phyloP scores from a whole-genome alignment of 345 rosid species.

The Noccaea caerulescens region DNA sequence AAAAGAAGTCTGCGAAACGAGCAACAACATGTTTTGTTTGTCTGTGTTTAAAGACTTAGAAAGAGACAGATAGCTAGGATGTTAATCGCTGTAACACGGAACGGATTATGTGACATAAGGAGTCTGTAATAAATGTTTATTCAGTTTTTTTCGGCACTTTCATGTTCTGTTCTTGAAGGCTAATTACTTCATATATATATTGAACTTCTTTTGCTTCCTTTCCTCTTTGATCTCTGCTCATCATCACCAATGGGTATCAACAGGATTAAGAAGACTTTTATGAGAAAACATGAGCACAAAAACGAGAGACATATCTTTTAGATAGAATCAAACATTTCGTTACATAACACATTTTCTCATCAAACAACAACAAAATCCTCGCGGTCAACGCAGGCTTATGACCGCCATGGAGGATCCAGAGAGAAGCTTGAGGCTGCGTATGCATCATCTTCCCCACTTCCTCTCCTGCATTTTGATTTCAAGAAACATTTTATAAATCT shows the following conservation, averaged over 20 bases:
- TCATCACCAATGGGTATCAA: neutral
- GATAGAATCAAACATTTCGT: slow-evolving; percentile 11
- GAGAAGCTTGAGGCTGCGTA: neutral
- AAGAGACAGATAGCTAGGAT: neutral
- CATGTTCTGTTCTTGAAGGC: slow-evolving; percentile 24
- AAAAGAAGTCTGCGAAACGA: slow-evolving; percentile 21
- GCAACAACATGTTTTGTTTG: slow-evolving; percentile 27
- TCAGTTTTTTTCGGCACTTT: slow-evolving; percentile 1
- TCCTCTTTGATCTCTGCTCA: neutral
- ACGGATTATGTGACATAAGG: slow-evolving; percentile 11
- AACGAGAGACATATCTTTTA: slow-evolving; percentile 11
- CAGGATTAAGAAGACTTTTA: slow-evolving; percentile 12
- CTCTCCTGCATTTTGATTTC: slow-evolving; percentile 30
- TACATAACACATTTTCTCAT: slow-evolving; percentile 31
- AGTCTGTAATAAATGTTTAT: slow-evolving; percentile 26
- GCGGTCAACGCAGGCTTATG: neutral
- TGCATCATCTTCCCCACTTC: slow-evolving; percentile 18
- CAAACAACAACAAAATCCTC: slow-evolving; percentile 15
- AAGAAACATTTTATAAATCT: slow-evolving; percentile 19
- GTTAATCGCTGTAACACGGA: neutral
- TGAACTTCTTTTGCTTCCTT: neutral
- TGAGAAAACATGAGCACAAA: slow-evolving; percentile 10
- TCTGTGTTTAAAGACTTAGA: slow-evolving; percentile 12
- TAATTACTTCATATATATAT: neutral
- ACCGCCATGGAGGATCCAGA: neutral